Evolutionary conservation across 805 yeast genomes (phyloP).

Genomic region (Sugiyamaella floridensis): DNA sequence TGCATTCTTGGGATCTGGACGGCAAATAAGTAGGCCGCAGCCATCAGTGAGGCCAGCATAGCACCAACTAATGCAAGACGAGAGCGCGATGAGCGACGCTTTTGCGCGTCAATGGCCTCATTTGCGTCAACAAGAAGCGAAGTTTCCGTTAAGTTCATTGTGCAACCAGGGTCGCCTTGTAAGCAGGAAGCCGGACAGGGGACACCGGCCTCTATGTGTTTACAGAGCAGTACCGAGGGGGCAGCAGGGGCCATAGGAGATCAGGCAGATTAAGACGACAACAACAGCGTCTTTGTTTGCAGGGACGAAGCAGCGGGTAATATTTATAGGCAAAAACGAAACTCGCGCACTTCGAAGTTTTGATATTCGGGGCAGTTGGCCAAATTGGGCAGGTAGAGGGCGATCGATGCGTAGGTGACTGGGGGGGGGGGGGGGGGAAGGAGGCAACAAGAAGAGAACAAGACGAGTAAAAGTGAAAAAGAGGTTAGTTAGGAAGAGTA

Average conservation of each 20-base stretch:
- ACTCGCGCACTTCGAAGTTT: neutral
- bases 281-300: no score
- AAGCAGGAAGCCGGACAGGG: neutral
- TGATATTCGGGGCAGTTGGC: neutral
- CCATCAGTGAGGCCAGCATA: no score
- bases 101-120: neutral
- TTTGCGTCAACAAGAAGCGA: no score
- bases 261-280: no score
- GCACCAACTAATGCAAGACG: neutral
- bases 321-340: no score
- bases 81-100: neutral
- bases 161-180: neutral
- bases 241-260: no score
- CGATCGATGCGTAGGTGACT: neutral
- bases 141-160: no score
- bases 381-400: neutral
- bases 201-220: neutral
- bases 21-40: conserved; percentile 13
- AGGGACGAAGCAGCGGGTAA: neutral
- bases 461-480: no score
- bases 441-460: no score
- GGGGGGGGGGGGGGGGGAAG: neutral
- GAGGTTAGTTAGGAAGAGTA: no score
- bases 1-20: conserved; percentile 12
- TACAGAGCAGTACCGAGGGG: neutral